phyloP scores from a whole-genome alignment of 2,329 filamentous ascomycete genomes.

The Epichloe gansuensis region DNA sequence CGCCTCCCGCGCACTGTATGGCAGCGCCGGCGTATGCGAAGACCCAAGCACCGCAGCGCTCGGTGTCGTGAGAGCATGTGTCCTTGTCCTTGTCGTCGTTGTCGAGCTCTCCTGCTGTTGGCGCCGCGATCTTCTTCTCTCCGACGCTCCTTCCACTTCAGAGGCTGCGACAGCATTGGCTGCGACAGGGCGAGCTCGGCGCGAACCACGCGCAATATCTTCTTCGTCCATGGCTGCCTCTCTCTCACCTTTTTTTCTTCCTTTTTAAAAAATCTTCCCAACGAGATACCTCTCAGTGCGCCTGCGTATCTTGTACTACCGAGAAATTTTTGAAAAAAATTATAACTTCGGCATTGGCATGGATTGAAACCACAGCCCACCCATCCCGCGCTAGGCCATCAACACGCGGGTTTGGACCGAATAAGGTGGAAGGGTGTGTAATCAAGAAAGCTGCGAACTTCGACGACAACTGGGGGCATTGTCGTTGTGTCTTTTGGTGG shows the following conservation, averaged over 20 bases:
- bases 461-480: too few species aligned
- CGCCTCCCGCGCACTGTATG: not conserved
- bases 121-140: not conserved
- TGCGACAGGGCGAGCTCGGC: constrained; percentile 19
- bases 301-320: too few species aligned
- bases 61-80: not conserved
- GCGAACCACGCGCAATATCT: constrained; percentile 17
- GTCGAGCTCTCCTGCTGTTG: not conserved
- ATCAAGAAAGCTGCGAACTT: too few species aligned
- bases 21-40: constrained; percentile 1
- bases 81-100: not conserved
- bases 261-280: not conserved
- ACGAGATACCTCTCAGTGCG: too few species aligned
- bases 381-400: not conserved
- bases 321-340: too few species aligned
- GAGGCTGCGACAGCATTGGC: constrained; percentile 5
- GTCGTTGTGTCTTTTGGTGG: not conserved
- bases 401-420: too few species aligned
- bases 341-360: not conserved
- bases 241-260: not conserved
- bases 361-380: not conserved
- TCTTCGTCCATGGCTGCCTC: constrained; percentile 17
- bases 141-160: not conserved
- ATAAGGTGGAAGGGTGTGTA: too few species aligned
- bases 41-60: not conserved